Conservation (phyloP, 169 alveolate species). For the Plasmodium knowlesi region DNA sequence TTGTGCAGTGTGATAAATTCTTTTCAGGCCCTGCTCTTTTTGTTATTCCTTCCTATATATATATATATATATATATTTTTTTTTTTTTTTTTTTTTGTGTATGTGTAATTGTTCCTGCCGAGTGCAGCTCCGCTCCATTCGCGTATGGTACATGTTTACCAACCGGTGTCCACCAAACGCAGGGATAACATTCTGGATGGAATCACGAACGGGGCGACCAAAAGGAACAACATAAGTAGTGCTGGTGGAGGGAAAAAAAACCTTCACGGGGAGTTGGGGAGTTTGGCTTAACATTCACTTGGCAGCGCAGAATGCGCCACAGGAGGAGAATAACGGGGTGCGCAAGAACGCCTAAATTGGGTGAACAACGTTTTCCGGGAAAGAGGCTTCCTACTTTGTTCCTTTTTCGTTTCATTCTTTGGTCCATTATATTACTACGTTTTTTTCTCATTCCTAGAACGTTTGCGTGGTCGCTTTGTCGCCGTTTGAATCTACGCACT, state of each 20-base stretch:
- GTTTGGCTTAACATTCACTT: not conserved
- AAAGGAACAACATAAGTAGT: not conserved
- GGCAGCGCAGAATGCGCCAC: not conserved
- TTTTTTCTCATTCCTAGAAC: not conserved
- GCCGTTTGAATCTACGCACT: not conserved
- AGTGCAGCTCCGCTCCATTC: not conserved
- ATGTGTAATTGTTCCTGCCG: not conserved
- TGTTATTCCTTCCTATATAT: not conserved
- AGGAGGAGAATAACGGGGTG: not conserved
- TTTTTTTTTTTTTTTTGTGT: too few relatives aligned
- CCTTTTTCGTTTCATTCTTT: not conserved
- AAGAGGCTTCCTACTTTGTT: not conserved
- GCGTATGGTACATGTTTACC: not conserved
- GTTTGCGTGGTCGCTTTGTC: not conserved
- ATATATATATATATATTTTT: too few relatives aligned
- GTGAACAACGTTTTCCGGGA: not conserved
- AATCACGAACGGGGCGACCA: not conserved
- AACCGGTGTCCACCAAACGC: not conserved
- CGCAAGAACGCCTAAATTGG: not conserved
- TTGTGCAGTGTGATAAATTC: not conserved
- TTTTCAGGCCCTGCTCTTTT: too few relatives aligned
- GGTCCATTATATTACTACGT: not conserved
- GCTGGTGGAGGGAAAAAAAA: not conserved
- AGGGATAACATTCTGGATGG: not conserved
- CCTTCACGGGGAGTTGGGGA: not conserved